Evolutionary conservation across 345 rosid species (phyloP).

Genomic region (Eucalyptus regnans): DNA sequence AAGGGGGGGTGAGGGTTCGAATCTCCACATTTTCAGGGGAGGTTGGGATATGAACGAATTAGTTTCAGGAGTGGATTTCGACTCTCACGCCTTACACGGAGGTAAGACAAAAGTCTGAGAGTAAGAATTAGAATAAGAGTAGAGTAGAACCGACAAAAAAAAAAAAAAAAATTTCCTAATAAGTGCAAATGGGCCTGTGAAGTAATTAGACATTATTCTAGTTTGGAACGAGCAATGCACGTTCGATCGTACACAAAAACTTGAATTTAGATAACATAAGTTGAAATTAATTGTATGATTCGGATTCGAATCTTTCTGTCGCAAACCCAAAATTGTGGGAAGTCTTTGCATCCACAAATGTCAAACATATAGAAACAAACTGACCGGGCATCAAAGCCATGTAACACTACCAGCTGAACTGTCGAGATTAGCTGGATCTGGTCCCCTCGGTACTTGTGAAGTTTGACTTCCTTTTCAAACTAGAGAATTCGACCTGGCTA

Average conservation of each 20-base stretch:
- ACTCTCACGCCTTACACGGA: no score
- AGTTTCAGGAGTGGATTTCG: no score
- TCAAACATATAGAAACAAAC: not conserved
- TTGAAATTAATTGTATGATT: not conserved
- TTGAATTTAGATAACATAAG: not conserved
- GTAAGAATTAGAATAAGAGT: no score
- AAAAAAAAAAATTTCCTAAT: not conserved
- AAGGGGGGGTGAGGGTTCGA: no score
- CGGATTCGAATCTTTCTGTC: not conserved
- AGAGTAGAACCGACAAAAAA: no score
- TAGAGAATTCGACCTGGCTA: not conserved
- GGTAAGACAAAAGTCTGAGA: no score
- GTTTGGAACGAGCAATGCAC: not conserved
- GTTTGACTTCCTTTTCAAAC: not conserved
- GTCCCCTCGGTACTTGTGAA: not conserved
- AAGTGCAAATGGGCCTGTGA: not conserved
- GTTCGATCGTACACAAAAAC: not conserved
- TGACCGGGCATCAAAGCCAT: not conserved
- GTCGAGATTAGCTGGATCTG: not conserved
- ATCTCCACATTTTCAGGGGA: no score
- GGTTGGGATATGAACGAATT: no score
- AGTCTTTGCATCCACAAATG: not conserved
- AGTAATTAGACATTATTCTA: not conserved
- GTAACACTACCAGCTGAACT: not conserved
- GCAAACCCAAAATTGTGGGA: not conserved